Conservation (phyloP, 106 monocot species). For the Gastrodia elata region DNA sequence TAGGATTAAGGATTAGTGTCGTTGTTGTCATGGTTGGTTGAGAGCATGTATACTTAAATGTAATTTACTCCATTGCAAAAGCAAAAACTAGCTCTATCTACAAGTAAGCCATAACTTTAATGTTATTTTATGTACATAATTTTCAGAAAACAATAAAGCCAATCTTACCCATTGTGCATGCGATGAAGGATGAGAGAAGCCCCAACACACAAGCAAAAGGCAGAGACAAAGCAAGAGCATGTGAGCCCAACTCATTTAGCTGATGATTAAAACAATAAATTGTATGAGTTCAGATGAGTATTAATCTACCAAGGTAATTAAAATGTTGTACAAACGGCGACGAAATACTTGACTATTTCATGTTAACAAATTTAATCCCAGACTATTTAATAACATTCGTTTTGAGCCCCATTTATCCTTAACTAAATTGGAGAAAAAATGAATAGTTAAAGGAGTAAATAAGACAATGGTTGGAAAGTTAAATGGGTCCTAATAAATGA, state of each 20-base stretch:
- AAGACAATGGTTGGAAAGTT: no score
- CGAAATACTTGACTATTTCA: no score
- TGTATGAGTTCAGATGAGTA: conserved; percentile 2
- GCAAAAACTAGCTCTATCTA: not conserved
- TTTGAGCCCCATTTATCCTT: no score
- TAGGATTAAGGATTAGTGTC: no score
- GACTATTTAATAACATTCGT: no score
- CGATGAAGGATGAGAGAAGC: conserved; percentile 82
- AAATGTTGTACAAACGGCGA: not conserved
- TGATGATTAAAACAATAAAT: conserved; percentile 22
- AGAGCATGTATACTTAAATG: not conserved
- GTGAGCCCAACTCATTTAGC: conserved; percentile 54
- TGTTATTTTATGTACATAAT: not conserved
- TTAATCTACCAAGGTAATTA: not conserved
- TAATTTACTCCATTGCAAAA: not conserved
- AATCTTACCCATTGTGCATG: conserved; percentile 80
- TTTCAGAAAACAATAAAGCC: conserved; percentile 4
- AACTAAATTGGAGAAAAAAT: no score
- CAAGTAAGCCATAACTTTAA: not conserved
- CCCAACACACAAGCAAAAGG: conserved; percentile 96
- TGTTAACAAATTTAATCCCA: no score
- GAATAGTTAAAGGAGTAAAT: no score
- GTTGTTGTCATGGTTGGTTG: no score
- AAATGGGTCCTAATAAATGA: no score
- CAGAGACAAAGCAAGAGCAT: conserved; percentile 80